Evolutionary conservation across 1,284 basidiomycete species (phyloP).

Genomic region (Trichosporon asahii): DNA sequence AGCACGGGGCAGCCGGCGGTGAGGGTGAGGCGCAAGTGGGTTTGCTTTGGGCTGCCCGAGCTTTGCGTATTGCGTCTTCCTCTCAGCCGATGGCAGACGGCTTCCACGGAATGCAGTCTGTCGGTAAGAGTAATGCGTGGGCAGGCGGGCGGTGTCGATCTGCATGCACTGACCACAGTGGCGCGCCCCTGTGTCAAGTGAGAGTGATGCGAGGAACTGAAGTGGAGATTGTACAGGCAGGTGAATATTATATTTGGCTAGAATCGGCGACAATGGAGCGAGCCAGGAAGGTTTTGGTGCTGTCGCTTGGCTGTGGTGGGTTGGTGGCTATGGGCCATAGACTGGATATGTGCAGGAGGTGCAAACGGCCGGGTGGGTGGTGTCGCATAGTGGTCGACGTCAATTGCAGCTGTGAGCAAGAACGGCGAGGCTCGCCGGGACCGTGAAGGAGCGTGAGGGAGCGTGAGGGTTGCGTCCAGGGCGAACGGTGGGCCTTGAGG

Average conservation of each 20-base stretch:
- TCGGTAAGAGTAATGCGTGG: background rate
- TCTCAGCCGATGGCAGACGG: background rate
- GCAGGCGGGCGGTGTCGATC: background rate
- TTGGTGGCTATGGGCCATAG: background rate
- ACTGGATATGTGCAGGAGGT: background rate
- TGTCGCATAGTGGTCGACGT: background rate
- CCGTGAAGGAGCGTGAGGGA: background rate
- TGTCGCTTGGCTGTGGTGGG: background rate
- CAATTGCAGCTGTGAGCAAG: background rate
- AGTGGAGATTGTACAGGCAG: background rate
- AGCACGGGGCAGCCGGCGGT: background rate
- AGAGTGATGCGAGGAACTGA: background rate
- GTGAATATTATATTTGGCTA: background rate
- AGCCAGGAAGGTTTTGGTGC: background rate
- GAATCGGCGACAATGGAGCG: background rate
- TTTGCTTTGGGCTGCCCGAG: background rate
- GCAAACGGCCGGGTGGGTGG: background rate
- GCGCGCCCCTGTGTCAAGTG: background rate
- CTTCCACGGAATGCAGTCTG: background rate
- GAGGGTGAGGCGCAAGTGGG: background rate
- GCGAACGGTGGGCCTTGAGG: background rate
- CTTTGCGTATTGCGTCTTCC: background rate
- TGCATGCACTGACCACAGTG: background rate
- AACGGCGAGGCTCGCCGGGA: background rate
- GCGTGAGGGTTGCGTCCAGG: background rate